Evolutionary conservation across 2,329 filamentous ascomycete genomes (phyloP), one percentile per base, ranked within the genome.

Genomic region (Septoria petroselini): DNA sequence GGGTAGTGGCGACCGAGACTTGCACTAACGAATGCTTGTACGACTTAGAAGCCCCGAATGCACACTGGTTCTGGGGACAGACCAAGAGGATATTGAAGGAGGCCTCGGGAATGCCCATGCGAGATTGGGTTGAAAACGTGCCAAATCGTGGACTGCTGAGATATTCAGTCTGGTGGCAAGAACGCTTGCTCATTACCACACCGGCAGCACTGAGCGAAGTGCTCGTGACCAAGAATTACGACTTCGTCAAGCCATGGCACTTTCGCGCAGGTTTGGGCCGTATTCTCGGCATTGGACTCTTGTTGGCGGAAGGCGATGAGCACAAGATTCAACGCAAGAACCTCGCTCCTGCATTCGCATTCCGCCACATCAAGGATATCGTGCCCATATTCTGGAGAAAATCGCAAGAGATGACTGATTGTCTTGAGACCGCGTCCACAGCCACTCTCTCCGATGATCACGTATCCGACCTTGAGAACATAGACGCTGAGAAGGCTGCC

Each of bases 291-390:
- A 71, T 84, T 9, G 86, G 87, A 7, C 72, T 91, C 11, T 70
- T 96, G 30, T 73, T 96, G 8, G 86, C 88, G 1, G 91, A 96
- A 69, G 91, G 91, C n/a, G 87, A 94, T 9, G 87, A 91, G 62
- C 91, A 96, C 68, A 93, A 86, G 71, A 73, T 80, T 2, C 75
- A 77, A 58, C 62, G 75, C 30, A 75, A 72, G 57, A 65, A 70
- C 11, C 62, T 77, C 7, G 72, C 73, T 68, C 75, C 75, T 1
- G 74, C 75, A 1, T 77, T 77, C 55, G 65, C 72, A 3, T 77
- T 73, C 58, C 68, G 75, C 18, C 75, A 77, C 53, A 62, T 77
- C 61, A 76, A 77, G 52, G 71, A 77, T 43, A 64, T 77, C 1
- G 76, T 76, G 44, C 69, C 71, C 0, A 49, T 60, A 3, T 77